Base-by-base conservation (phyloP, 805 yeast genomes). In the Maudiozyma turicensis region DNA sequence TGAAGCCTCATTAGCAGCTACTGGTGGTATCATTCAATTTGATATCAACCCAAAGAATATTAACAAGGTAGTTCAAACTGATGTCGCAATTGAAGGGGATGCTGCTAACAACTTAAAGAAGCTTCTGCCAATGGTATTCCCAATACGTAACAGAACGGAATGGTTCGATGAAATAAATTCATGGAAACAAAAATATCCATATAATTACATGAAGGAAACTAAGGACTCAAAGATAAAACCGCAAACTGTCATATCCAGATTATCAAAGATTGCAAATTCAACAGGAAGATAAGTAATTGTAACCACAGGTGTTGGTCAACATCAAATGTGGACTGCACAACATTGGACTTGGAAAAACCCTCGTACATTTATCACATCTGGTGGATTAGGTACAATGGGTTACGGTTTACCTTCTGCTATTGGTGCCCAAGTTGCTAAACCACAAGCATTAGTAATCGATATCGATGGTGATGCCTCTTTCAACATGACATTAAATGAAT, bases 281-380 rank as follows among this genome's bases (percentile, higher is more conserved):
- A 48, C 58, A 31, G 61, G 58, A 8, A 85, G 80, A 63, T 89
- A 86, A 58, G 89, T 87, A 51, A 80, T 90, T 60, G 83, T 91
- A 58, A 85, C 98, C 48, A 93, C 99, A 37, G 99, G 99, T 76
- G 98, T 91, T 48, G 99, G 99, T 52, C 98, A 93, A 76, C 99
- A 91, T 76, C 99, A 91, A 74, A 91, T 91, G 99, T 91, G 99
- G 99, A 93, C 98, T 35, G 98, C 98, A 32, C 98, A 93, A 73
- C 90, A 89, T 70, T 89, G 86, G 81, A 80, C 89, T 46, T 93
- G 97, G 96, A 84, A 82, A 53, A 72, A 78, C 54, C 98, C 98
- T 59, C 81, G 97, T 69, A 77, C 95, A 45, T 83, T 93, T 74
- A 86, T 91, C 67, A 89, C 98, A n/a, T 88, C 96, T 46, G 99